Evolutionary conservation across 2,329 filamentous ascomycete species (phyloP).

Genomic region (Ascochyta pisi): DNA sequence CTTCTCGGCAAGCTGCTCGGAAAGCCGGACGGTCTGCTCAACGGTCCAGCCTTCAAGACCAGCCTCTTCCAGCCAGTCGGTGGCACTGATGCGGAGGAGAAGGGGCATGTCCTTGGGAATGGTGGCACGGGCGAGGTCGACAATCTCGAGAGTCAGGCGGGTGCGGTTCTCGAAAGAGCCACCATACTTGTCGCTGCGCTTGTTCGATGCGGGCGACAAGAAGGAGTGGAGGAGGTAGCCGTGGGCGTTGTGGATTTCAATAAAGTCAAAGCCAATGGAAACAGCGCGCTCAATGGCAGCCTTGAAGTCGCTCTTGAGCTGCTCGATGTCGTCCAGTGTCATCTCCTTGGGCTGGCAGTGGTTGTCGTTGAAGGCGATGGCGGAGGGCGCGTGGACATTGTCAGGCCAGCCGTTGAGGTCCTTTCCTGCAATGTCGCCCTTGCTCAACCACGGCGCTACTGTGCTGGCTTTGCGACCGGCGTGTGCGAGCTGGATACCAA

Average conservation of each 20-base stretch:
- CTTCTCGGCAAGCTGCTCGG: constrained; percentile 69
- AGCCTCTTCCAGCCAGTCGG: constrained; percentile 75
- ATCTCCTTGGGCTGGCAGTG: constrained; percentile 71
- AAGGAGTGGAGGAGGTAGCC: constrained; percentile 78
- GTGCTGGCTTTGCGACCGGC: constrained; percentile 72
- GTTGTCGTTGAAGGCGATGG: constrained; percentile 67
- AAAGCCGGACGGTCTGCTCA: constrained; percentile 69
- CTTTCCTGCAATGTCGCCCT: constrained; percentile 61
- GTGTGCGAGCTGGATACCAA: constrained; percentile 82
- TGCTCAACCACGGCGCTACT: constrained; percentile 68
- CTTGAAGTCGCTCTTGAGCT: constrained; percentile 68
- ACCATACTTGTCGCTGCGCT: constrained; percentile 71
- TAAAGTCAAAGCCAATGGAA: constrained; percentile 73
- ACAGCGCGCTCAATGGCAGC: constrained; percentile 63
- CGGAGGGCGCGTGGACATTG: constrained; percentile 63
- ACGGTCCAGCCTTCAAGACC: constrained; percentile 69
- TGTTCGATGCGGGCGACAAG: constrained; percentile 72
- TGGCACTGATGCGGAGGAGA: constrained; percentile 75
- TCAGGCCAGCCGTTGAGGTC: constrained; percentile 63
- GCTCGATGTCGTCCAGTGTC: constrained; percentile 71
- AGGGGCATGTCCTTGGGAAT: constrained; percentile 74
- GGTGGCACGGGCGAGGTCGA: constrained; percentile 65
- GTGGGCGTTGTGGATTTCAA: constrained; percentile 83
- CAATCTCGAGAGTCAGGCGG: constrained; percentile 71
- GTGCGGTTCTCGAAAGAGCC: constrained; percentile 75